Evolutionary conservation across 2,329 filamentous ascomycete species (phyloP), one percentile per base, ranked within the genome.

Genomic region (Exophiala lecanii-corni): DNA sequence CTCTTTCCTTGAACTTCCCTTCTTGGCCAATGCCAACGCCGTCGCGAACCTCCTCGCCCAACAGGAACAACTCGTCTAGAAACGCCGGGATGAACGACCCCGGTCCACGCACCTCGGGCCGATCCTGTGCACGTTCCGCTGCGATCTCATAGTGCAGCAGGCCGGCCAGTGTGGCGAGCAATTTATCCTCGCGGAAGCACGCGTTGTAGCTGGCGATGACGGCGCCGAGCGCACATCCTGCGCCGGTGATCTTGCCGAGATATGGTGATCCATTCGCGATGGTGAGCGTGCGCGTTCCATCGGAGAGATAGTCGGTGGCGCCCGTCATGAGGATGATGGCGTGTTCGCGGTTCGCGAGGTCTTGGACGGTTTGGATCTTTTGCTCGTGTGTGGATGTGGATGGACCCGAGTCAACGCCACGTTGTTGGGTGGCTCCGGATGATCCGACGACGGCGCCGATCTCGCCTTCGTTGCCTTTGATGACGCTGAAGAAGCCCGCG

Each of bases 381-480:
- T 85, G 79, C 0, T 68, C 57, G 1, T 68, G 54, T 13, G 69
- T 60, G 50, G 78, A 63, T 2, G 70, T 70, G 36, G 79, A 79
- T 3, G 76, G 66, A 1, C 76, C 77, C 50, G 82, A 87, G 65
- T 97, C 91, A 9, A 97, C 91, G 36, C 91, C 91, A 32, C 83
- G 81, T 65, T 96, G 91, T 51, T 81, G 77, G 2, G 71, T 66
- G 9, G 63, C 63, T 35, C 33, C 33, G 17, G 54, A 50, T 32
- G 75, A 70, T 31, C 83, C 84, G 28, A 75, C 77, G 0, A 91
- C 80, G 2, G 85, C 81, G 36, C 76, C 72, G 49, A 97, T 89
- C 64, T 97, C 92, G 41, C 84, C 81, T 61, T 94, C 87, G 65
- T 97, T 97, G 36, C 91, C 91, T 62, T 97, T 97, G 65, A 97